Conservation (phyloP, 805 yeast species). For the Saccharomycopsis malanga region DNA sequence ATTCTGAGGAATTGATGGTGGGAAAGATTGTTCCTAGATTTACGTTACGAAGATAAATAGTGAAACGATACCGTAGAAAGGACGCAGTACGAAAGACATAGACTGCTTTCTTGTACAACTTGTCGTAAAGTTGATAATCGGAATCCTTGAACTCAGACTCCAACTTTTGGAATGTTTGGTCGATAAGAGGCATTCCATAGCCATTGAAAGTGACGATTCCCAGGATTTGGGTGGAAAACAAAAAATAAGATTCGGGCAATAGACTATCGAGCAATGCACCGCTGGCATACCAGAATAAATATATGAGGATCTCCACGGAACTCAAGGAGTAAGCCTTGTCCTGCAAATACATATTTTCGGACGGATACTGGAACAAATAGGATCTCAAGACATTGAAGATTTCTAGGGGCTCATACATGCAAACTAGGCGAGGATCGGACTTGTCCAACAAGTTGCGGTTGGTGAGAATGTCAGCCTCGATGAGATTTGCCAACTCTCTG, state of each 20-base stretch:
- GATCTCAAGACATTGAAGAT: background rate
- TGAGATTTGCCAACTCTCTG: background rate
- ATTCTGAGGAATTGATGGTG: background rate
- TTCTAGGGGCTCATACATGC: background rate
- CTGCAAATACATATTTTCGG: constrained; percentile 2
- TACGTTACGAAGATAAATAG: constrained; percentile 3
- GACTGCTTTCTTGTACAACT: constrained; percentile 3
- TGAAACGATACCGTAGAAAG: constrained; percentile 10
- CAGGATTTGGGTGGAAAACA: constrained; percentile 2
- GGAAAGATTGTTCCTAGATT: background rate
- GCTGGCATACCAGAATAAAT: constrained; percentile 16
- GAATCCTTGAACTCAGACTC: background rate
- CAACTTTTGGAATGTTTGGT: background rate
- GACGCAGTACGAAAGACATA: constrained; percentile 14
- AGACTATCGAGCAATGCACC: constrained; percentile 16
- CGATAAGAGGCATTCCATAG: constrained; percentile 1
- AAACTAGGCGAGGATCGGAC: background rate
- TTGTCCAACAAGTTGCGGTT: constrained; percentile 1
- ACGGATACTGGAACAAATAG: constrained; percentile 1
- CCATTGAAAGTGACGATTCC: constrained; percentile 1
- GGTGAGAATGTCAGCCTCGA: background rate
- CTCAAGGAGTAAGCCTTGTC: background rate
- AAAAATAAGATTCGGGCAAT: constrained; percentile 15
- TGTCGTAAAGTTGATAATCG: constrained; percentile 1
- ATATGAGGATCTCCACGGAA: constrained; percentile 11